These are phyloP conservation scores for Pseudogymnoascus sp. DNA, from an alignment of 2,329 filamentous ascomycete genomes.

Conservation along the genomic window DNA sequence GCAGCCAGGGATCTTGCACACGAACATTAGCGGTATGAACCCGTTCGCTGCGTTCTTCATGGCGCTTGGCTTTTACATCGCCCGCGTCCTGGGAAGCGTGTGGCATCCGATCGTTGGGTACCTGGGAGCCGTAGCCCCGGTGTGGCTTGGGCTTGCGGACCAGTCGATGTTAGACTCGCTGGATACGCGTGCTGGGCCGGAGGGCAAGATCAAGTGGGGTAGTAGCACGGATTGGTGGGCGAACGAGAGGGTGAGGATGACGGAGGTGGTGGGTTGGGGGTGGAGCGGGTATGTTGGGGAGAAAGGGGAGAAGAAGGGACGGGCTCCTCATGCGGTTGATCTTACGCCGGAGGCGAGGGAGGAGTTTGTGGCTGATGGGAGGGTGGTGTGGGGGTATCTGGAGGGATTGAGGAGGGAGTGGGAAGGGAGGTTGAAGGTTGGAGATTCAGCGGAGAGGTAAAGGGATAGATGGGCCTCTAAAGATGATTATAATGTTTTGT, in stretches of 20 bases:
- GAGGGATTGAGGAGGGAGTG: conserved; percentile 60
- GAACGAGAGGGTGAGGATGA: conserved; percentile 56
- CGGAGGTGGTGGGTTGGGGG: conserved; percentile 83
- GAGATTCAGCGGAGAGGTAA: conserved; percentile 13
- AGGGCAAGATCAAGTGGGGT: conserved; percentile 66
- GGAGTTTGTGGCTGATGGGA: conserved; percentile 55
- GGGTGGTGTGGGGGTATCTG: conserved; percentile 58
- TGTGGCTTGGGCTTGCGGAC: conserved; percentile 67
- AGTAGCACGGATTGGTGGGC: conserved; percentile 55
- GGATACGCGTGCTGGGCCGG: conserved; percentile 38
- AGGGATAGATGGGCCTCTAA: neutral
- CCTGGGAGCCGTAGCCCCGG: conserved; percentile 63
- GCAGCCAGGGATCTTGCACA: conserved; percentile 82
- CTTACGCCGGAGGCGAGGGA: conserved; percentile 51
- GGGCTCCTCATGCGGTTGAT: conserved; percentile 49
- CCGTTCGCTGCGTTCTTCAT: conserved; percentile 63
- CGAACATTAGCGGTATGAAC: conserved; percentile 68
- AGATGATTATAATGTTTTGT: neutral
- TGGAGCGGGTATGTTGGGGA: conserved; percentile 51
- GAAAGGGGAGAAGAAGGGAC: conserved; percentile 44
- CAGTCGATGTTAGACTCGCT: conserved; percentile 51
- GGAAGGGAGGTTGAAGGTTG: conserved; percentile 39
- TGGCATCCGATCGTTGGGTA: conserved; percentile 81
- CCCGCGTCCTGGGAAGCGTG: conserved; percentile 70
- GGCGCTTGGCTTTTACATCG: conserved; percentile 57